These are phyloP conservation scores for Ophiostoma fasciatum DNA, from an alignment of 2,329 filamentous ascomycete species.

Conservation along the genomic window DNA sequence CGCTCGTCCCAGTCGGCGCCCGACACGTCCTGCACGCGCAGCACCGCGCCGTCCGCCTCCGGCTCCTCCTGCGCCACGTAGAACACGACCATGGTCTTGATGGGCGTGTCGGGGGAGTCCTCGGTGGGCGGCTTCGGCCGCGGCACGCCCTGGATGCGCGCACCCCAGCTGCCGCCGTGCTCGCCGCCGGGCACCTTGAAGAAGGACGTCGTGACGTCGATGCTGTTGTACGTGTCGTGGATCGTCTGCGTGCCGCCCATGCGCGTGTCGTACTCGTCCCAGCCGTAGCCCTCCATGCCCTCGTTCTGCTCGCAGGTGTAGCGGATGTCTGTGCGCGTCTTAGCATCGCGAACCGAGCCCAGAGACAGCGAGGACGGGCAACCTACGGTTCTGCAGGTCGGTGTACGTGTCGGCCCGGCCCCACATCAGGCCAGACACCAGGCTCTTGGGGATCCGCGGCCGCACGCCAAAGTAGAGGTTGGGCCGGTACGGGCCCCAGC, in stretches of 20 bases:
- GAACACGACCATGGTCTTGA: slow-evolving; percentile 68
- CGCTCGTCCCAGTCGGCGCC: slow-evolving; percentile 20
- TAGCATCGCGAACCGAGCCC: too few relatives aligned
- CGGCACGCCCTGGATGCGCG: slow-evolving; percentile 68
- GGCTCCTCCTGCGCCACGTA: slow-evolving; percentile 73
- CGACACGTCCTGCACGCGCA: slow-evolving; percentile 43
- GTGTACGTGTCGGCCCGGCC: slow-evolving; percentile 65
- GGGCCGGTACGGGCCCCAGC: slow-evolving; percentile 92
- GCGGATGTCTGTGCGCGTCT: slow-evolving; percentile 53
- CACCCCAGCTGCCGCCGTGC: slow-evolving; percentile 85
- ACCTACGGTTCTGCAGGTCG: slow-evolving; percentile 55
- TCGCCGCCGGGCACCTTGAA: slow-evolving; percentile 79
- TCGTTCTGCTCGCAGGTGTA: slow-evolving; percentile 95
- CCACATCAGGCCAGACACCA: slow-evolving; percentile 81
- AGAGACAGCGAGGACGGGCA: too few relatives aligned
- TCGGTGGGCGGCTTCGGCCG: slow-evolving; percentile 29
- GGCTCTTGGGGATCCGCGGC: slow-evolving; percentile 64
- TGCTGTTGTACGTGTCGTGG: slow-evolving; percentile 72
- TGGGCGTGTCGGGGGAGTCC: slow-evolving; percentile 42
- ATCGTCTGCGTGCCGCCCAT: slow-evolving; percentile 80
- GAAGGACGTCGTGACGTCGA: slow-evolving; percentile 88
- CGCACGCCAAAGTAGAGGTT: slow-evolving; percentile 90
- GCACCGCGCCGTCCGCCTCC: slow-evolving; percentile 51
- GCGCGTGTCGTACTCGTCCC: slow-evolving; percentile 91
- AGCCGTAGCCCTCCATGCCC: slow-evolving; percentile 88